Evolutionary conservation across 768 basidiomycete species (phyloP), one percentile per base, ranked within the genome.

Genomic region (Suillus occidentalis): DNA sequence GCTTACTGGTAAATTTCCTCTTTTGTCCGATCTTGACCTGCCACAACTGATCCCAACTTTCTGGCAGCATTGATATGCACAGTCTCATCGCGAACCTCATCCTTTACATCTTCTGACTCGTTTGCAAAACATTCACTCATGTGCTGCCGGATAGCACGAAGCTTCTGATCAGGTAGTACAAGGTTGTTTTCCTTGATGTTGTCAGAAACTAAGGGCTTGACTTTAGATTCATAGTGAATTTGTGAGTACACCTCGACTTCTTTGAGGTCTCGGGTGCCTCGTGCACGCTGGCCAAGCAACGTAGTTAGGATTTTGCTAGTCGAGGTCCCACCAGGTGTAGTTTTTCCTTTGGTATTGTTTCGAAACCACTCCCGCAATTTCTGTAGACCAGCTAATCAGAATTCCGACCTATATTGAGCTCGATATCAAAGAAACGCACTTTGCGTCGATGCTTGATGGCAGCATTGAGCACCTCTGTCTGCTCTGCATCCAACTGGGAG

Each of bases 191-290:
- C 47, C 47, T 22, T 49, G 5, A 49, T 49, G 47, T 49, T 10
- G 0, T 49, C 47, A 6, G 47, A 31, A 57, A 49, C 47, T 22
- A 49, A 49, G 47, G 47, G 47, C 47, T 49, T 49, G 47, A 49
- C 47, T 22, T 49, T 49, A 22, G 47, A 49, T 22, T 49, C n/a
- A 49, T 49, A 49, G 47, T 49, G 47, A 49, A 49, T n/a, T 57
- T 57, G 31, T 6, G 28, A 57, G 56, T 57, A 57, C 20, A 57
- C 56, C n/a, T 57, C 28, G n/a, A 57, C 22, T 39, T 57, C 34
- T 20, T 57, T 57, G n/a, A 57, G 56, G 39, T 57, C 28, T 20
- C 14, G 56, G 18, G 39, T 57, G 39, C 56, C 56, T 39, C 13
- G 28, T 22, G 56, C 6, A 3, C 6, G 28, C 39, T 57, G 25